A percentile compares a stretch with the other conserved stretches of the same genome.
Conservation (phyloP, 352 stramenopile species). For the Globisporangium splendens region DNA sequence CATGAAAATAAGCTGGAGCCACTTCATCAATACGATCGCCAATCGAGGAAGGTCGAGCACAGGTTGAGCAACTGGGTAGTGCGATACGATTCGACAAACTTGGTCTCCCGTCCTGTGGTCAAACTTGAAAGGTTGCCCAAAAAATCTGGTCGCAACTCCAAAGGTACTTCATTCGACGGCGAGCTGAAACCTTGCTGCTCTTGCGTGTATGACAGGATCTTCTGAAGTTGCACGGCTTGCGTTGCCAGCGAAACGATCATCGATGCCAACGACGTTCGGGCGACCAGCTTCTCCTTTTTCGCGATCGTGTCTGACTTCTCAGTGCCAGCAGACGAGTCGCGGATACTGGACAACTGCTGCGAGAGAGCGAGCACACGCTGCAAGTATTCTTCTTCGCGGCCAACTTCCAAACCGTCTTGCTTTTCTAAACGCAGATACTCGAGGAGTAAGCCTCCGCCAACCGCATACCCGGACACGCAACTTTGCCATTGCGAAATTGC, state of each 20-base stretch:
- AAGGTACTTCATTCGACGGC: conserved; percentile 17
- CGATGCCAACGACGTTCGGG: conserved; percentile 53
- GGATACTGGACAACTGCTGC: conserved; percentile 43
- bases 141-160: conserved; percentile 52
- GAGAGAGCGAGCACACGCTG: conserved; percentile 57
- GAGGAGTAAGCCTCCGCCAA: conserved; percentile 60
- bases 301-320: conserved; percentile 10
- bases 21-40: conserved; percentile 33
- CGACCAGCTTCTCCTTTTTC: conserved; percentile 25
- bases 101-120: conserved; percentile 38
- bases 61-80: conserved; percentile 50
- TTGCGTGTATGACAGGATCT: conserved; percentile 44
- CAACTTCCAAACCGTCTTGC: conserved; percentile 50
- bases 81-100: conserved; percentile 55
- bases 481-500: conserved; percentile 68
- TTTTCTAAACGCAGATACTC: conserved; percentile 70
- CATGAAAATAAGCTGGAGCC: neutral
- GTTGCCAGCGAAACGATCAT: conserved; percentile 59
- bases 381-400: conserved; percentile 52
- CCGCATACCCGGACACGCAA: conserved; percentile 36
- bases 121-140: conserved; percentile 32
- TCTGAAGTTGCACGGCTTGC: conserved; percentile 47
- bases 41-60: conserved; percentile 61
- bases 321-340: conserved; percentile 15
- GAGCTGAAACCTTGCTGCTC: conserved; percentile 29